Percentiles rank a stretch among this genome's conserved stretches.
Conservation (phyloP, 768 basidiomycete species). For the Daedaleopsis nitida region DNA sequence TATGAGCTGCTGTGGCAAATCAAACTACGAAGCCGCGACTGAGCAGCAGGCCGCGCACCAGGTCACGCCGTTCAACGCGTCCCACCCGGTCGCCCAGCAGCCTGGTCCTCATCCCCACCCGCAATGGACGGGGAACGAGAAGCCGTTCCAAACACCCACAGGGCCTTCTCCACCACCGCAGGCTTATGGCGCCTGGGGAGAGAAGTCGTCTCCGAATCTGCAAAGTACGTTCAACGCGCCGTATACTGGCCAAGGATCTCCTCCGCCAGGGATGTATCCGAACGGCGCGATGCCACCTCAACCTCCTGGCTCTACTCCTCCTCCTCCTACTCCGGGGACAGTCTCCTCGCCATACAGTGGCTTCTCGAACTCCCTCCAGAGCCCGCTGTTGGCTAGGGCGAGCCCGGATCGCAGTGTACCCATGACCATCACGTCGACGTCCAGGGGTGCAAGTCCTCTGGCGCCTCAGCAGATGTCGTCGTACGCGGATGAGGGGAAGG, state of each 20-base stretch:
- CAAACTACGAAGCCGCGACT: constrained; percentile 31
- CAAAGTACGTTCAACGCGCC: constrained; percentile 16
- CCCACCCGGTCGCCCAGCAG: constrained; percentile 49
- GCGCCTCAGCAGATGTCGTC: constrained; percentile 18
- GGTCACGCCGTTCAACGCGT: constrained; percentile 19
- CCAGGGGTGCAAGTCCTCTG: constrained; percentile 26
- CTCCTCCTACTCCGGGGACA: constrained; percentile 8
- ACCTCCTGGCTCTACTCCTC: constrained; percentile 2
- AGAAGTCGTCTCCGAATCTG: constrained; percentile 17
- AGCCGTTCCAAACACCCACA: constrained; percentile 38
- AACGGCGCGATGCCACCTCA: constrained; percentile 10
- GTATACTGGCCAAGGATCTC: constrained; percentile 14
- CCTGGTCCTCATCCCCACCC: constrained; percentile 44
- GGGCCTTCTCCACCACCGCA: constrained; percentile 51
- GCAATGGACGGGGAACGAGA: constrained; percentile 43
- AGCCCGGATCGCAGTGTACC: constrained; percentile 26
- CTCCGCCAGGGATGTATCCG: constrained; percentile 15
- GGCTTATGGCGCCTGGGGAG: constrained; percentile 21
- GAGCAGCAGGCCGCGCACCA: constrained; percentile 39
- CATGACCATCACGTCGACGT: constrained; percentile 24
- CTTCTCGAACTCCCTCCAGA: constrained; percentile 7
- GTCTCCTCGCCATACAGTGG: constrained; percentile 6
- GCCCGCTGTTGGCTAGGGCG: constrained; percentile 31
- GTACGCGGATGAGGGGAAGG: constrained; percentile 64
- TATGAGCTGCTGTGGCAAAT: constrained; percentile 74